Percentiles rank a stretch among this genome's conserved stretches.
Conservation (phyloP, 2,329 filamentous ascomycete species). For the Aspergillus brasiliensis region DNA sequence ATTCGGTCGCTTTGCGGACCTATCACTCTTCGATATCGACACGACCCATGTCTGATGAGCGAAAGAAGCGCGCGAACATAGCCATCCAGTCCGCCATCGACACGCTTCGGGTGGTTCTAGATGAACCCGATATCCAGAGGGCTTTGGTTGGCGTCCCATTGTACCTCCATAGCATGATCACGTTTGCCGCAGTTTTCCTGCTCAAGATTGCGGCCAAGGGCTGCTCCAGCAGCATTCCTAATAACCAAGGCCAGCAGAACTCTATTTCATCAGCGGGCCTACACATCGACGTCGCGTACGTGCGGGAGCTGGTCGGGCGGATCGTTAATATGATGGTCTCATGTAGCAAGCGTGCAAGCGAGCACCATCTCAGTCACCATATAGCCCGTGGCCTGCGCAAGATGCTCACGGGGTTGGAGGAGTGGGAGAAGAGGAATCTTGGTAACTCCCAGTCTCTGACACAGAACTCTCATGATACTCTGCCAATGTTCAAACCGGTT, state of each 20-base stretch:
- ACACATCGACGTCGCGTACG: conserved; percentile 37
- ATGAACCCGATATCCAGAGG: conserved; percentile 47
- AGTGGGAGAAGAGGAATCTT: conserved; percentile 41
- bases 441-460: conserved; percentile 23
- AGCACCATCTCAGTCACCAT: conserved; percentile 45
- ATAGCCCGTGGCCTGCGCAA: conserved; percentile 42
- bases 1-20: conserved; percentile 53
- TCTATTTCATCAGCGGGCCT: conserved; percentile 42
- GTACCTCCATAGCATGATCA: conserved; percentile 52
- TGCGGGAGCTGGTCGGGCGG: conserved; percentile 37
- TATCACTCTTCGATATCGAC: conserved; percentile 43
- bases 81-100: conserved; percentile 47
- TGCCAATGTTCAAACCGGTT: conserved; percentile 40
- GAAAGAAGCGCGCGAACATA: conserved; percentile 48
- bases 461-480: conserved; percentile 26
- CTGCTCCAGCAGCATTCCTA: conserved; percentile 37
- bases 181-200: conserved; percentile 50
- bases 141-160: conserved; percentile 48
- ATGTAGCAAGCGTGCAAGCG: conserved; percentile 41
- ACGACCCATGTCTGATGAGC: conserved; percentile 46
- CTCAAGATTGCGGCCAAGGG: conserved; percentile 48
- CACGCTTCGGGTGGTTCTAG: conserved; percentile 45
- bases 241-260: conserved; percentile 38
- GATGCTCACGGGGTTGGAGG: conserved; percentile 43
- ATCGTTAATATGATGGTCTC: conserved; percentile 43